phyloP scores from a whole-genome alignment of 257 asterid species.

The Scutellaria barbata region DNA sequence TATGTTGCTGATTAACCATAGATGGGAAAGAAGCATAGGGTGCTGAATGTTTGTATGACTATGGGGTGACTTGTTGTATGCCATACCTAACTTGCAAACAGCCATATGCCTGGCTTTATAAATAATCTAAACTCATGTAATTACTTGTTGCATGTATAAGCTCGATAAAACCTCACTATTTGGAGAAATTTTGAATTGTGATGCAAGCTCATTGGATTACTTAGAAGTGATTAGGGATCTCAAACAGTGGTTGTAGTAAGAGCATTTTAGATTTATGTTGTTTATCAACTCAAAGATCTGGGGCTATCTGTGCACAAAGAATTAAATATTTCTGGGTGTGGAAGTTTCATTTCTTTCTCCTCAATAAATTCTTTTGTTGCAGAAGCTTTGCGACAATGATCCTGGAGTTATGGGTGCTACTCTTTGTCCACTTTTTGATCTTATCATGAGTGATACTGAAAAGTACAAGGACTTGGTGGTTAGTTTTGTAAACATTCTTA shows the following conservation, averaged over 20 bases:
- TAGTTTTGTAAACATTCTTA: slow-evolving; percentile 93
- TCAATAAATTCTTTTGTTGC: slow-evolving; percentile 43
- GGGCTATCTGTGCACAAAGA: slow-evolving; percentile 18
- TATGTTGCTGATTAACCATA: neutral
- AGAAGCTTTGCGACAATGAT: slow-evolving; percentile 94
- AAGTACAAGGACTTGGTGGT: slow-evolving; percentile 81
- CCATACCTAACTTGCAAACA: slow-evolving; percentile 4
- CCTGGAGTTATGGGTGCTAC: slow-evolving; percentile 99
- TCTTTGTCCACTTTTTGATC: slow-evolving; percentile 95
- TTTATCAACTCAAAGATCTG: neutral
- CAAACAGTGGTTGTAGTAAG: slow-evolving; percentile 1
- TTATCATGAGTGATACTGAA: slow-evolving; percentile 68
- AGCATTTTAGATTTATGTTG: slow-evolving; percentile 14
- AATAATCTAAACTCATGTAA: slow-evolving; percentile 22
- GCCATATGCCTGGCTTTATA: neutral
- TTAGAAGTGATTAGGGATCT: slow-evolving; percentile 12
- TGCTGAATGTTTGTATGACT: slow-evolving; percentile 9
- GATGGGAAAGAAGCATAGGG: neutral
- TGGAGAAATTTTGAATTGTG: slow-evolving; percentile 7
- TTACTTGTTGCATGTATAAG: slow-evolving; percentile 16
- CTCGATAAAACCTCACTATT: neutral
- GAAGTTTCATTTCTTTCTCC: slow-evolving; percentile 21
- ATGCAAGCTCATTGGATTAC: slow-evolving; percentile 18
- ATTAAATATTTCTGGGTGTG: slow-evolving; percentile 8
- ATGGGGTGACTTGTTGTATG: neutral